Conservation (phyloP, 768 basidiomycete genomes). For the Lanmaoa rubissima region DNA sequence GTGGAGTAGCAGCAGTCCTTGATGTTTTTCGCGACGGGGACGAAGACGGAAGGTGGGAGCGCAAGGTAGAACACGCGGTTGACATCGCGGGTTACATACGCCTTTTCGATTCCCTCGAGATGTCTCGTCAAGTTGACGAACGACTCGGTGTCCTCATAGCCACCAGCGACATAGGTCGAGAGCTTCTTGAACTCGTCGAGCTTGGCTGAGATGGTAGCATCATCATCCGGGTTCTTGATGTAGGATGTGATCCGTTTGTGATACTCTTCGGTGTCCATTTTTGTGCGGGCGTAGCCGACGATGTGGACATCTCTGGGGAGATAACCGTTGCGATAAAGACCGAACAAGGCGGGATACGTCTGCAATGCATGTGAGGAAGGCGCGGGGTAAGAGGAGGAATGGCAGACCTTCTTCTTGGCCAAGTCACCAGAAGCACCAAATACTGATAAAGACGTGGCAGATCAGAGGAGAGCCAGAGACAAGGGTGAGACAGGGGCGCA, state of each 20-base stretch:
- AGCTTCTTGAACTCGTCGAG: slow-evolving; percentile 83
- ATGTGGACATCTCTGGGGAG: slow-evolving; percentile 85
- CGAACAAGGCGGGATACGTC: slow-evolving; percentile 96
- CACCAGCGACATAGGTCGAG: slow-evolving; percentile 80
- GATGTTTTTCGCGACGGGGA: slow-evolving; percentile 79
- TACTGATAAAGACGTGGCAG: slow-evolving; percentile 45
- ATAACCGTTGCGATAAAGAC: slow-evolving; percentile 75
- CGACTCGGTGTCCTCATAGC: slow-evolving; percentile 81
- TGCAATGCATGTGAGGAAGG: slow-evolving; percentile 47
- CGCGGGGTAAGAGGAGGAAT: neutral
- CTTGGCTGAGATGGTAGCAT: slow-evolving; percentile 52
- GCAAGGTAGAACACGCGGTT: slow-evolving; percentile 97
- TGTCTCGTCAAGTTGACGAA: slow-evolving; percentile 77
- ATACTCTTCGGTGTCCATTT: slow-evolving; percentile 86
- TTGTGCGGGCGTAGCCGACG: slow-evolving; percentile 95
- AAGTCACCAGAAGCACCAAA: slow-evolving; percentile 96
- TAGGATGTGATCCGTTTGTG: slow-evolving; percentile 80
- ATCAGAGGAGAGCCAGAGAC: slow-evolving; percentile 9
- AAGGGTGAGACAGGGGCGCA: slow-evolving; percentile 36
- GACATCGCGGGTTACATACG: slow-evolving; percentile 57
- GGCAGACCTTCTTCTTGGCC: slow-evolving; percentile 91
- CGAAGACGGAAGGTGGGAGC: slow-evolving; percentile 95
- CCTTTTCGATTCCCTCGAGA: slow-evolving; percentile 73
- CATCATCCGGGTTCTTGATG: slow-evolving; percentile 75
- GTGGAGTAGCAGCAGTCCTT: slow-evolving; percentile 77